These are phyloP conservation scores for Coniochaeta sp. DNA, from an alignment of 2,329 filamentous ascomycete species.

Conservation along the genomic window DNA sequence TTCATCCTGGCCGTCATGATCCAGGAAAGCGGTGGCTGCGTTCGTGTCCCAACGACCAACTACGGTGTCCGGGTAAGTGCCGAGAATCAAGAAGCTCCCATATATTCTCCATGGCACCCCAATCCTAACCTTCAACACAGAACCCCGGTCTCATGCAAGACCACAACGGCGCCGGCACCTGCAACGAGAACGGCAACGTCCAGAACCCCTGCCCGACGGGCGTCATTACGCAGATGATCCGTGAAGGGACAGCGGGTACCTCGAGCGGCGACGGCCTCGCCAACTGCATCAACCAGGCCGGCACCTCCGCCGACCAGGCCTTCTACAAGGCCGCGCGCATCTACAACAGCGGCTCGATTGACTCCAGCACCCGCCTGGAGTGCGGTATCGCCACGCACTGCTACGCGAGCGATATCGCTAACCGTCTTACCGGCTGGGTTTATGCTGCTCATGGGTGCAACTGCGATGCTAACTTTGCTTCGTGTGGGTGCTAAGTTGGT, in stretches of 20 bases:
- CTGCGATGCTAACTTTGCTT: background rate
- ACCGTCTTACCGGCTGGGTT: slow-evolving; percentile 9
- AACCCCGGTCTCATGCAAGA: slow-evolving; percentile 35
- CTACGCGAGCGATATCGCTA: slow-evolving; percentile 44
- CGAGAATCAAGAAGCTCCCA: too few species aligned
- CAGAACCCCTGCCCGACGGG: slow-evolving; percentile 16
- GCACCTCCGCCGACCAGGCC: slow-evolving; percentile 22
- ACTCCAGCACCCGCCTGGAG: slow-evolving; percentile 23
- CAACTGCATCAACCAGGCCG: slow-evolving; percentile 24
- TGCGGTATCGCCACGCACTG: slow-evolving; percentile 37
- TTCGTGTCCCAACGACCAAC: slow-evolving; percentile 30
- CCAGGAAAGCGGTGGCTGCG: slow-evolving; percentile 36
- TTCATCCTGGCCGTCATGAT: slow-evolving; percentile 35
- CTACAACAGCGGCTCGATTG: slow-evolving; percentile 40
- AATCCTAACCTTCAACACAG: background rate
- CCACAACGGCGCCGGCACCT: slow-evolving; percentile 26
- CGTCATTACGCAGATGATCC: slow-evolving; percentile 21
- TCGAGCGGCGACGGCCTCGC: slow-evolving; percentile 31
- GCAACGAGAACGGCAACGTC: slow-evolving; percentile 21
- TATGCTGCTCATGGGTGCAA: background rate
- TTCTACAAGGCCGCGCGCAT: slow-evolving; percentile 39
- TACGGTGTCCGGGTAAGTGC: slow-evolving; percentile 21
- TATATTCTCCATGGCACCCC: background rate
- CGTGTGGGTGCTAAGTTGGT: background rate
- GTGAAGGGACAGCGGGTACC: slow-evolving; percentile 34